Evolutionary conservation across 163 green algal genomes (phyloP).

Genomic region (Trebouxiophyceae sp.): DNA sequence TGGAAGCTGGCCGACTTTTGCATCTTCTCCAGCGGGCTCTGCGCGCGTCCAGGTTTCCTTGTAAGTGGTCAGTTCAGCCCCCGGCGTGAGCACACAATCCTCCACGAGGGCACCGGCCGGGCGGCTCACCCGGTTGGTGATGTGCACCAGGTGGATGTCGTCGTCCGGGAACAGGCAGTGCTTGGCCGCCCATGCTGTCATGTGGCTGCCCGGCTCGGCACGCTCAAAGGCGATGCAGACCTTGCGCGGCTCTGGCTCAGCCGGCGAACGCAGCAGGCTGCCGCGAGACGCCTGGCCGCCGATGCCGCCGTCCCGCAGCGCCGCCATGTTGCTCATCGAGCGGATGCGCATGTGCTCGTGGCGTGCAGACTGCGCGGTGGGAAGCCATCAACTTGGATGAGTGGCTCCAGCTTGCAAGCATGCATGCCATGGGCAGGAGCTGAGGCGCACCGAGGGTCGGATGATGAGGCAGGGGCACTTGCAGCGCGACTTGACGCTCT

Average conservation of each 20-base stretch:
- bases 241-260: constrained; percentile 6
- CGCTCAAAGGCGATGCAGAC: constrained; percentile 15
- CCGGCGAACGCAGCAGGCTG: too few species aligned
- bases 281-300: too few species aligned
- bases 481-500: constrained; percentile 9
- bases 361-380: constrained; percentile 11
- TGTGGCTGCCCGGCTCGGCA: constrained; percentile 9
- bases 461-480: constrained; percentile 18
- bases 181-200: constrained; percentile 17
- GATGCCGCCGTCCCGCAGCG: too few species aligned
- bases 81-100: neutral
- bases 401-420: too few species aligned
- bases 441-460: constrained; percentile 9
- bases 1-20: neutral
- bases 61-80: neutral
- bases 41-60: neutral
- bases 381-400: neutral
- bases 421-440: neutral
- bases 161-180: constrained; percentile 11
- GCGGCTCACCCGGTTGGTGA: neutral
- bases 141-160: constrained; percentile 16
- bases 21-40: neutral
- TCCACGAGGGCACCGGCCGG: neutral
- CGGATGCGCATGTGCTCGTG: constrained; percentile 28
- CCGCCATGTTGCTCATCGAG: constrained; percentile 7